A percentile compares a stretch with the other conserved stretches of the same genome.
Conservation (phyloP, 345 rosid genomes). For the Eutrema japonicum region DNA sequence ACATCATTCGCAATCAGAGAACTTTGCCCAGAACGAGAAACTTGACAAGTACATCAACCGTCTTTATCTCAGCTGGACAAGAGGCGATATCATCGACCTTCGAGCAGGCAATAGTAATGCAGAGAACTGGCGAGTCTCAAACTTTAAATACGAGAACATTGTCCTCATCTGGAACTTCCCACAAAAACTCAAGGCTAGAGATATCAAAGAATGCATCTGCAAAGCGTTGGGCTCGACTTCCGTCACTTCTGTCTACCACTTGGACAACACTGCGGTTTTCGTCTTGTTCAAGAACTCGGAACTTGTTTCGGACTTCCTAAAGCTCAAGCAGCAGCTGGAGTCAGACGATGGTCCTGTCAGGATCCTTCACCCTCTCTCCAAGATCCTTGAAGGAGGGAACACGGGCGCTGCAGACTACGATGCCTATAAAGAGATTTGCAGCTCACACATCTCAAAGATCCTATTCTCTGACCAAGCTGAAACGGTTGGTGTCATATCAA, state of each 20-base stretch:
- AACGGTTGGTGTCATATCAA: slow-evolving; percentile 60
- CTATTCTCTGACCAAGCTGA: slow-evolving; percentile 83
- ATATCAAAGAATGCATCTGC: slow-evolving; percentile 70
- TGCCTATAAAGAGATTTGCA: slow-evolving; percentile 82
- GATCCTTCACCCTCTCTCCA: slow-evolving; percentile 75
- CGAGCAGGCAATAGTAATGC: slow-evolving; percentile 53
- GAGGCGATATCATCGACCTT: slow-evolving; percentile 70
- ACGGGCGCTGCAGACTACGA: slow-evolving; percentile 76
- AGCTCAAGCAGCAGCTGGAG: slow-evolving; percentile 68
- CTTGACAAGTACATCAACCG: slow-evolving; percentile 69
- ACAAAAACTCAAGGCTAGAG: slow-evolving; percentile 58
- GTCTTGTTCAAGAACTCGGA: slow-evolving; percentile 71
- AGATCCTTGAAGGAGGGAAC: slow-evolving; percentile 74
- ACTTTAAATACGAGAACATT: slow-evolving; percentile 56
- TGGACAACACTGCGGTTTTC: slow-evolving; percentile 79
- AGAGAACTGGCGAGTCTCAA: slow-evolving; percentile 45
- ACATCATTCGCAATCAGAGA: slow-evolving; percentile 46
- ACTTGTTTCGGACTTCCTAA: slow-evolving; percentile 62
- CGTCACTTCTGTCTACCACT: slow-evolving; percentile 58
- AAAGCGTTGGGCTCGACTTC: slow-evolving; percentile 67
- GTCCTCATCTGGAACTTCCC: slow-evolving; percentile 84
- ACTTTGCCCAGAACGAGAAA: slow-evolving; percentile 55
- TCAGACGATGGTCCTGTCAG: slow-evolving; percentile 57
- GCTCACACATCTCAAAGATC: slow-evolving; percentile 64
- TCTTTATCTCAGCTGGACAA: slow-evolving; percentile 83